phyloP scores from a whole-genome alignment of 208 protist genomes.

The Trypanosoma boissoni region DNA sequence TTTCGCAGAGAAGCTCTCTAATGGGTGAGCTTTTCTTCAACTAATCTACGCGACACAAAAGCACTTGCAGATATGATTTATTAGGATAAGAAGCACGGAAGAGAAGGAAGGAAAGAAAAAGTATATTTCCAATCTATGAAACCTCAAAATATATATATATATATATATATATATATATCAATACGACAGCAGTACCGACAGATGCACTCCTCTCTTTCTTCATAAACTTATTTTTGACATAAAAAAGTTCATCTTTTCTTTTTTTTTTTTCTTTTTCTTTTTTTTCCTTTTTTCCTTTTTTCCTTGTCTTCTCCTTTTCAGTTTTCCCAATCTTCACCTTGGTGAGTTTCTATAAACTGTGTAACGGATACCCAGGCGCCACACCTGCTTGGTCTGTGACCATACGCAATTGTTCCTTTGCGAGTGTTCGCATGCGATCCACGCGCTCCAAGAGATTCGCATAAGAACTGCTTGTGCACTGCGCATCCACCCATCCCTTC shows the following conservation, averaged over 20 bases:
- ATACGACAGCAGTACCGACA: no score
- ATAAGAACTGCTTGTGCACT: constrained; percentile 71
- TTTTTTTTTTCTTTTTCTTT: constrained; percentile 5
- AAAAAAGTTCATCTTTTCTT: constrained; percentile 6
- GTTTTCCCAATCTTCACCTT: background rate
- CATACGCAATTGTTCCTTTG: constrained; percentile 8
- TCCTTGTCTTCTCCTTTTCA: constrained; percentile 6
- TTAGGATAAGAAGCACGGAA: no score
- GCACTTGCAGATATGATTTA: no score
- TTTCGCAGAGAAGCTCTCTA: no score
- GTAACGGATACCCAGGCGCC: no score
- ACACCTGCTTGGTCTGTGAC: background rate
- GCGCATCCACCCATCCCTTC: constrained; percentile 78
- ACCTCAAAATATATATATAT: no score
- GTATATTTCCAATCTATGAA: no score
- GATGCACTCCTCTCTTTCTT: no score
- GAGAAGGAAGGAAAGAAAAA: no score
- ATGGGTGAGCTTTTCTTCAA: no score
- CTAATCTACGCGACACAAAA: no score
- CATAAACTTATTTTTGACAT: background rate
- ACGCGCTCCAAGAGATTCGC: constrained; percentile 57
- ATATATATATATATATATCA: no score
- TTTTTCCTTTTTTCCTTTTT: constrained; percentile 15
- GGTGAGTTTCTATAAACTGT: background rate
- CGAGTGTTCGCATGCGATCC: constrained; percentile 25